Evolutionary conservation across 441 rosid species (phyloP).

Genomic region (Dalechampia spathulata): DNA sequence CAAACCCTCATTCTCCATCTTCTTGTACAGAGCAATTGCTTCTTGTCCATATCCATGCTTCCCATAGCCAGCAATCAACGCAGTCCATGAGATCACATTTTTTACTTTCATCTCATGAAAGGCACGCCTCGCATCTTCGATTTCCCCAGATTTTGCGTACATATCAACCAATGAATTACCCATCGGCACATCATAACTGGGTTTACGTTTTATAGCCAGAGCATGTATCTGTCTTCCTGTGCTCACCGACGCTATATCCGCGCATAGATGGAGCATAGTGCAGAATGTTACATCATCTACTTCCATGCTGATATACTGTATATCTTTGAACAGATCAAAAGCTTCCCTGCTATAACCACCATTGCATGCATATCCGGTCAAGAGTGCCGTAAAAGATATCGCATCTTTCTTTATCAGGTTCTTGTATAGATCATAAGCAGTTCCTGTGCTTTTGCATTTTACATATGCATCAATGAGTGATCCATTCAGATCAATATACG

Average conservation of each 20-base stretch:
- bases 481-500: constrained; percentile 34
- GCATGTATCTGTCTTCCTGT: constrained; percentile 65
- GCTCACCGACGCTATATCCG: constrained; percentile 34
- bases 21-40: constrained; percentile 50
- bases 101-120: constrained; percentile 55
- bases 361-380: constrained; percentile 43
- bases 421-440: constrained; percentile 37
- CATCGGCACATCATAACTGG: constrained; percentile 42
- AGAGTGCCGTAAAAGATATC: constrained; percentile 55
- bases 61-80: constrained; percentile 65
- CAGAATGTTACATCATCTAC: constrained; percentile 51
- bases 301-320: constrained; percentile 28
- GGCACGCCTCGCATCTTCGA: constrained; percentile 50
- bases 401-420: constrained; percentile 37
- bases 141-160: constrained; percentile 78
- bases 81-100: constrained; percentile 81
- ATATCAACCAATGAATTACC: constrained; percentile 67
- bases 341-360: constrained; percentile 25
- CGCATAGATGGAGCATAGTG: constrained; percentile 52
- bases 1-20: constrained; percentile 59
- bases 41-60: constrained; percentile 58
- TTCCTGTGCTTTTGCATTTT: constrained; percentile 44
- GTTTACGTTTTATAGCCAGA: constrained; percentile 36
- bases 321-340: constrained; percentile 46
- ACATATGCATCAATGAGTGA: constrained; percentile 55